Conservation (phyloP, 345 rosid species). For the Nasturtium officinale region DNA sequence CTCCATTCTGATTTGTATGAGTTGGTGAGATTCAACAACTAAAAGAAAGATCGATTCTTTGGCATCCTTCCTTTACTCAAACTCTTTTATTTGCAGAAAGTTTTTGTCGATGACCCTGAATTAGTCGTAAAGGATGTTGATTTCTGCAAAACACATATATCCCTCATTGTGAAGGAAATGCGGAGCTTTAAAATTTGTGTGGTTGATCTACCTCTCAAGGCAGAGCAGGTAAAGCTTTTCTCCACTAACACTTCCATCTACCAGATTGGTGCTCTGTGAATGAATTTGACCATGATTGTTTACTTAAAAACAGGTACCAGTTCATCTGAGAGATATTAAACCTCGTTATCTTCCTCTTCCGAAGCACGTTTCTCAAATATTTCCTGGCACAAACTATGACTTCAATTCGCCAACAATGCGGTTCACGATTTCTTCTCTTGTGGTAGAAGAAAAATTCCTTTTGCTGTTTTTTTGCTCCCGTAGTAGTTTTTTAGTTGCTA, state of each 20-base stretch:
- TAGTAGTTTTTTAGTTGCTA: background rate
- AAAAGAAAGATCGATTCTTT: too few relatives aligned
- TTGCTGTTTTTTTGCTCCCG: background rate
- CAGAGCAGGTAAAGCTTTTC: constrained; percentile 54
- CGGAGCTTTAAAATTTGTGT: constrained; percentile 63
- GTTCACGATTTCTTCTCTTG: constrained; percentile 85
- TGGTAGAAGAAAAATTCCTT: constrained; percentile 55
- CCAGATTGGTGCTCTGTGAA: constrained; percentile 14
- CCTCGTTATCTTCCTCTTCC: constrained; percentile 88
- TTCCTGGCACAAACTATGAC: constrained; percentile 89
- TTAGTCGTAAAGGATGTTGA: constrained; percentile 79
- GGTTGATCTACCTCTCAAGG: constrained; percentile 67
- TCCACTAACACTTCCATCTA: background rate
- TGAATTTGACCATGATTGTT: constrained; percentile 10
- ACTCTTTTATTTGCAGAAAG: constrained; percentile 53
- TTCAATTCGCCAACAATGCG: constrained; percentile 75
- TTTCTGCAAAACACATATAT: constrained; percentile 77
- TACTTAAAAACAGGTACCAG: constrained; percentile 50
- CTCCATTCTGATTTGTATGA: constrained; percentile 3
- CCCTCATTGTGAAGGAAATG: constrained; percentile 62
- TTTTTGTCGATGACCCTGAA: constrained; percentile 58
- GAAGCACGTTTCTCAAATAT: constrained; percentile 66
- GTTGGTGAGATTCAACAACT: too few relatives aligned
- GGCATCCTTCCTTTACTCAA: too few relatives aligned
- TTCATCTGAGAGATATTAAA: constrained; percentile 62